Percentiles rank a stretch among this genome's conserved stretches.
phyloP scores from a whole-genome alignment of 345 rosid species.

The Trapa incisa region DNA sequence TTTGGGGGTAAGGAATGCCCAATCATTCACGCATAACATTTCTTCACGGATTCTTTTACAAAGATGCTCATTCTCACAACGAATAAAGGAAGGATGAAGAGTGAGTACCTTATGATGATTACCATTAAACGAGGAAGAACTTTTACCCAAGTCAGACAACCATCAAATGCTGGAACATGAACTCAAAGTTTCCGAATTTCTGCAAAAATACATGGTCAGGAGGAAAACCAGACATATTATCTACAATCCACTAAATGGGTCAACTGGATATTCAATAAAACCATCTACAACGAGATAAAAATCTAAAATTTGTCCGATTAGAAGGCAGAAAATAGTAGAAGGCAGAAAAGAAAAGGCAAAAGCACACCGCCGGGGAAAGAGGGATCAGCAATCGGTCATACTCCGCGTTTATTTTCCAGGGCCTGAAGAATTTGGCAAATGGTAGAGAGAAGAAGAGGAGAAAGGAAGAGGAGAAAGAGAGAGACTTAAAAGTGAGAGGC shows the following conservation, averaged over 20 bases:
- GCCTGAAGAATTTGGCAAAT: neutral
- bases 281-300: neutral
- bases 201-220: neutral
- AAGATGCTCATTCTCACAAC: neutral
- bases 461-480: neutral
- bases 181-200: neutral
- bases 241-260: neutral
- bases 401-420: neutral
- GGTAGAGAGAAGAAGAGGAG: neutral
- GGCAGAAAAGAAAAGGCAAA: too few relatives aligned
- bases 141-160: neutral
- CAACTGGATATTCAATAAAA: neutral
- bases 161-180: neutral
- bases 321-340: neutral
- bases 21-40: neutral
- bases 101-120: neutral
- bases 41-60: neutral
- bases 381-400: neutral
- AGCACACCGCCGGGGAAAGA: neutral
- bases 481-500: too few relatives aligned
- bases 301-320: neutral
- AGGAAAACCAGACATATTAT: neutral
- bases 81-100: neutral
- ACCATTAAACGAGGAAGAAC: constrained; percentile 2
- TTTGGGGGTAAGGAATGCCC: neutral